A percentile compares a stretch with the other conserved stretches of the same genome.
phyloP scores from a whole-genome alignment of 2,329 filamentous ascomycete species.

The Microsporum audouinii region DNA sequence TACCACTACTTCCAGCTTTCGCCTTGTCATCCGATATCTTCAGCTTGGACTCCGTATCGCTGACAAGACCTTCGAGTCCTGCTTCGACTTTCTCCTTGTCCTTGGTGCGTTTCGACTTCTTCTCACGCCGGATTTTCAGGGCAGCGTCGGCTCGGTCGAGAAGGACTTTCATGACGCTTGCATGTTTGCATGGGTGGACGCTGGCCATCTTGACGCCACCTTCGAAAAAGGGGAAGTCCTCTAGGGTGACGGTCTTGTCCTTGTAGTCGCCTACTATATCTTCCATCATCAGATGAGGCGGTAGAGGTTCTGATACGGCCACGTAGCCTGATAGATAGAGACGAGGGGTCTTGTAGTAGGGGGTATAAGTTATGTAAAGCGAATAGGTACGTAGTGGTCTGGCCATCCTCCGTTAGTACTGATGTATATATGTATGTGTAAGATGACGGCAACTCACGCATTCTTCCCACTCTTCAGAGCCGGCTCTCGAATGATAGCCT shows the following conservation, averaged over 20 bases:
- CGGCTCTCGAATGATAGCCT: slow-evolving; percentile 83
- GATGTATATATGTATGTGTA: background rate
- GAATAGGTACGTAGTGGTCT: slow-evolving; percentile 88
- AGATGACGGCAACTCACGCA: slow-evolving; percentile 37
- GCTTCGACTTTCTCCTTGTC: slow-evolving; percentile 41
- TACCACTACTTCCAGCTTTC: slow-evolving; percentile 25
- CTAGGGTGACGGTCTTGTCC: slow-evolving; percentile 95
- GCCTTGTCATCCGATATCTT: slow-evolving; percentile 41
- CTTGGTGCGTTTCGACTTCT: slow-evolving; percentile 53
- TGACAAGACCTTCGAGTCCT: slow-evolving; percentile 76
- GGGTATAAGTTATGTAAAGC: slow-evolving; percentile 95
- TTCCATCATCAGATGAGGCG: slow-evolving; percentile 84
- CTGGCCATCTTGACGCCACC: slow-evolving; percentile 90
- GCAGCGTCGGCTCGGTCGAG: slow-evolving; percentile 91
- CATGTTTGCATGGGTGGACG: slow-evolving; percentile 94
- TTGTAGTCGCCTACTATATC: slow-evolving; percentile 95
- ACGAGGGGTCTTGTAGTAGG: slow-evolving; percentile 90
- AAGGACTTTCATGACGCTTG: slow-evolving; percentile 93
- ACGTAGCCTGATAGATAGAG: slow-evolving; percentile 89
- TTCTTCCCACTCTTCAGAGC: slow-evolving; percentile 38
- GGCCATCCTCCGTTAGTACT: slow-evolving; percentile 9
- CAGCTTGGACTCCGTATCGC: slow-evolving; percentile 55
- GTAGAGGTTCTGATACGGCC: slow-evolving; percentile 65
- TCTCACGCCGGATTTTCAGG: slow-evolving; percentile 75
- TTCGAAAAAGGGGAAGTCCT: slow-evolving; percentile 92